Evolutionary conservation across 1,139 yeast genomes (phyloP).

Genomic region (Scheffersomyces cryptocercus): DNA sequence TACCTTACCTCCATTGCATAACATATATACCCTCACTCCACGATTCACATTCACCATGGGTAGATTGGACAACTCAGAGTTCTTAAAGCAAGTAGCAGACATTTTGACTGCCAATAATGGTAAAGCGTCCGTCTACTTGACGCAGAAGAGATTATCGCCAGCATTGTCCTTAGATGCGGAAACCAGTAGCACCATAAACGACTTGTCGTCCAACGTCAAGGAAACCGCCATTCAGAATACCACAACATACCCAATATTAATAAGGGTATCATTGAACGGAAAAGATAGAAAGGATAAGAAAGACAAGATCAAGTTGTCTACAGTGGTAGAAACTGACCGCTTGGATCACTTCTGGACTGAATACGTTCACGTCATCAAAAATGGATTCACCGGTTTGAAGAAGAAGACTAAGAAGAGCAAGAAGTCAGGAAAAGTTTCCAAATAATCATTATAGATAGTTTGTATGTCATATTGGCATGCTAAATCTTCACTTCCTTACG

Average conservation of each 20-base stretch:
- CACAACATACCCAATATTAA: constrained; percentile 46
- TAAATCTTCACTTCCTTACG: not conserved
- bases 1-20: too few species aligned
- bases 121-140: constrained; percentile 41
- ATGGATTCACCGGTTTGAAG: constrained; percentile 59
- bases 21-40: too few species aligned
- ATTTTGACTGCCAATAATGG: constrained; percentile 35
- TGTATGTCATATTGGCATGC: not conserved
- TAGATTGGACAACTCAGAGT: constrained; percentile 40
- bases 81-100: constrained; percentile 31
- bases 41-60: constrained; percentile 24
- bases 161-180: constrained; percentile 21
- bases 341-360: constrained; percentile 70
- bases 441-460: constrained; percentile 8
- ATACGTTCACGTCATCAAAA: constrained; percentile 63
- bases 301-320: constrained; percentile 57
- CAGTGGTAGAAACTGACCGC: constrained; percentile 58
- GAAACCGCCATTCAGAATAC: constrained; percentile 15
- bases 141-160: constrained; percentile 41
- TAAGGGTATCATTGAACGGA: constrained; percentile 64
- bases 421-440: constrained; percentile 38
- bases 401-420: constrained; percentile 67
- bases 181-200: constrained; percentile 16
- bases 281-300: constrained; percentile 31
- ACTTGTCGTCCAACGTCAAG: constrained; percentile 41